Percentiles rank a stretch among this genome's conserved stretches.
Conservation (phyloP, 2,329 filamentous ascomycete genomes). For the Paramyrothecium sp. region DNA sequence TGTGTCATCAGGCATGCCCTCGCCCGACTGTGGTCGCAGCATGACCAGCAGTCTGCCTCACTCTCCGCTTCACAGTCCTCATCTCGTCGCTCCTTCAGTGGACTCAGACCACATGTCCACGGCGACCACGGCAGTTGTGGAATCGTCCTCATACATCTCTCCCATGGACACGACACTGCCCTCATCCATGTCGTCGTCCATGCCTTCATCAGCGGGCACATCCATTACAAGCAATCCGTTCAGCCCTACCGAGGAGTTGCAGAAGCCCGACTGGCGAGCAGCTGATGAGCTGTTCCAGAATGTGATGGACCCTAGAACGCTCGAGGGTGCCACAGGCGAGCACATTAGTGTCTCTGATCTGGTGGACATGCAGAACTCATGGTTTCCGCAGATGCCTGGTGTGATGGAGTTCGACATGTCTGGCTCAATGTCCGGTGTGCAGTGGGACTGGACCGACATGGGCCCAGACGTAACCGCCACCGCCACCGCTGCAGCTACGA, state of each 20-base stretch:
- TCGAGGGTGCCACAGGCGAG: slow-evolving; percentile 13
- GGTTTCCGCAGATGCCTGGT: slow-evolving; percentile 25
- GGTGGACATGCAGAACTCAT: slow-evolving; percentile 20
- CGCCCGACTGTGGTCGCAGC: slow-evolving; percentile 7
- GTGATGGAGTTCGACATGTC: slow-evolving; percentile 27
- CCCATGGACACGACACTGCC: slow-evolving; percentile 12
- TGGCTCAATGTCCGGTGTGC: slow-evolving; percentile 15
- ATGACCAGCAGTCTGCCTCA: slow-evolving; percentile 15
- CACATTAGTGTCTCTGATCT: slow-evolving; percentile 20
- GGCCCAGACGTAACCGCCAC: slow-evolving; percentile 14
- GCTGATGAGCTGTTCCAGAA: slow-evolving; percentile 18
- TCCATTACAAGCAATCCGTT: slow-evolving; percentile 12
- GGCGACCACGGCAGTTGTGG: slow-evolving; percentile 10
- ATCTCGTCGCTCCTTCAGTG: not conserved
- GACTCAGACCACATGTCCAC: slow-evolving; percentile 12
- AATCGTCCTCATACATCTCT: slow-evolving; percentile 10
- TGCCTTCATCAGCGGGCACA: slow-evolving; percentile 17
- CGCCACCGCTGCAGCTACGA: slow-evolving; percentile 10
- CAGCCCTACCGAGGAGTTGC: slow-evolving; percentile 18
- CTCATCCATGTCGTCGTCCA: slow-evolving; percentile 17
- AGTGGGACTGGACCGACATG: slow-evolving; percentile 26
- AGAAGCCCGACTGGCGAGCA: slow-evolving; percentile 21
- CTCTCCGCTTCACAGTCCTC: slow-evolving; percentile 14
- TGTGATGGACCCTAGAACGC: slow-evolving; percentile 14
- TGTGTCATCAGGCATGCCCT: slow-evolving; percentile 15